These are phyloP conservation scores for Cladosporium sp. DNA, from an alignment of 2,329 filamentous ascomycete genomes.

Conservation along the genomic window DNA sequence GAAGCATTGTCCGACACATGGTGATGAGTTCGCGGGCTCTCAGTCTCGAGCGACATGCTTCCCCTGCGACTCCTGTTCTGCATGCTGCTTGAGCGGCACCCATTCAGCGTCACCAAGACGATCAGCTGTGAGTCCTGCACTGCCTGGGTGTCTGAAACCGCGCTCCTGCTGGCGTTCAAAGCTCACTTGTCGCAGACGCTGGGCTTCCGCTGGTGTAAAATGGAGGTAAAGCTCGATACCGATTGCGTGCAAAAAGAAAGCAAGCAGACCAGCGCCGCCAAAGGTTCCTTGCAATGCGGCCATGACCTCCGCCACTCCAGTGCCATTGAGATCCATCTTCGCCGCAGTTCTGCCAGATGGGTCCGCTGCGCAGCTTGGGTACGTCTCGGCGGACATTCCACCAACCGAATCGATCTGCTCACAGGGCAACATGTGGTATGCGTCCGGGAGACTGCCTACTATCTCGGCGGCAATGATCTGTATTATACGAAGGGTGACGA, in stretches of 20 bases:
- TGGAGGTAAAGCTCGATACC: slow-evolving; percentile 40
- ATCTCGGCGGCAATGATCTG: slow-evolving; percentile 44
- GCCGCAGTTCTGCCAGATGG: background rate
- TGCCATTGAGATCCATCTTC: slow-evolving; percentile 26
- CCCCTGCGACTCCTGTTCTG: background rate
- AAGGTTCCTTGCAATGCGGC: slow-evolving; percentile 51
- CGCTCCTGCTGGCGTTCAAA: slow-evolving; percentile 58
- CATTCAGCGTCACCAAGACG: slow-evolving; percentile 31
- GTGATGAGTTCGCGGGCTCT: background rate
- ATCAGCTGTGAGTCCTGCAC: slow-evolving; percentile 49
- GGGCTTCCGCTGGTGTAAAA: slow-evolving; percentile 55
- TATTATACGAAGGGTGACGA: slow-evolving; percentile 54
- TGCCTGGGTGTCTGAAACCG: slow-evolving; percentile 53
- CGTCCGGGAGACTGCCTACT: slow-evolving; percentile 36
- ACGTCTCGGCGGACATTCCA: slow-evolving; percentile 25
- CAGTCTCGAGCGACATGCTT: background rate
- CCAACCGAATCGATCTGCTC: slow-evolving; percentile 42
- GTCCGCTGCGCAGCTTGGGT: slow-evolving; percentile 5
- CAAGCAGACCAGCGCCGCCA: slow-evolving; percentile 54
- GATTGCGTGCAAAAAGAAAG: slow-evolving; percentile 51
- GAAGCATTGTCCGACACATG: background rate
- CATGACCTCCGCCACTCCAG: slow-evolving; percentile 31
- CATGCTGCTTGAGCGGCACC: background rate
- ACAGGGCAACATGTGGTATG: slow-evolving; percentile 44
- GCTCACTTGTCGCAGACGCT: slow-evolving; percentile 56